phyloP scores from a whole-genome alignment of 192 early-diverging fungal species.

The Diversispora eburnea region DNA sequence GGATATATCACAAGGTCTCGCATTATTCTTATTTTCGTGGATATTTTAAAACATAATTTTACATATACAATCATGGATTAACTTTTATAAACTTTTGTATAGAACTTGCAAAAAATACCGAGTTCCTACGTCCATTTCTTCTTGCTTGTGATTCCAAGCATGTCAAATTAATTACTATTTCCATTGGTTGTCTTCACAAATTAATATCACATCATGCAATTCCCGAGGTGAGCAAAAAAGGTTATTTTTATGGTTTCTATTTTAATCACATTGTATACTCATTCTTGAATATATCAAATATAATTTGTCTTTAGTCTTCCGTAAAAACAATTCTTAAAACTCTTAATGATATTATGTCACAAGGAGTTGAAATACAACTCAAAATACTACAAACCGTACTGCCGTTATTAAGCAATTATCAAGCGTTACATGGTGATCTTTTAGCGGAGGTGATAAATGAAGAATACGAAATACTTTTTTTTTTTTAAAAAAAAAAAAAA shows the following conservation, averaged over 20 bases:
- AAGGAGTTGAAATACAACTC: slow-evolving; percentile 83
- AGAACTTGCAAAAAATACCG: slow-evolving; percentile 74
- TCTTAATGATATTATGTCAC: slow-evolving; percentile 63
- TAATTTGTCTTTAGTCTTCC: slow-evolving; percentile 35
- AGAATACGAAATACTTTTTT: background rate
- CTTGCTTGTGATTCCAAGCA: slow-evolving; percentile 84
- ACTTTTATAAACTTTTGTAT: background rate
- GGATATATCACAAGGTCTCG: slow-evolving; percentile 42
- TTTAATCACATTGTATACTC: background rate
- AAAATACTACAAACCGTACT: slow-evolving; percentile 90
- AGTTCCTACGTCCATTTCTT: slow-evolving; percentile 79
- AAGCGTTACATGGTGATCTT: slow-evolving; percentile 69
- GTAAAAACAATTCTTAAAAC: slow-evolving; percentile 63
- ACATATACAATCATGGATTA: background rate
- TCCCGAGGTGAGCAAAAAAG: slow-evolving; percentile 48
- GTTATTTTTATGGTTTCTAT: background rate
- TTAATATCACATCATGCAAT: slow-evolving; percentile 74
- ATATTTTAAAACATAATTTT: background rate
- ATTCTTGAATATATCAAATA: background rate
- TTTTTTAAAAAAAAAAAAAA: background rate
- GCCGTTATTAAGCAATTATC: slow-evolving; percentile 82
- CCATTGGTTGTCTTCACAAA: slow-evolving; percentile 80
- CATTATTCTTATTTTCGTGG: slow-evolving; percentile 20
- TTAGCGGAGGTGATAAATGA: slow-evolving; percentile 64
- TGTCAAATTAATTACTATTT: slow-evolving; percentile 71